A percentile compares a stretch with the other conserved stretches of the same genome.
phyloP scores from a whole-genome alignment of 768 basidiomycete species.

The Lactarius evosmus region DNA sequence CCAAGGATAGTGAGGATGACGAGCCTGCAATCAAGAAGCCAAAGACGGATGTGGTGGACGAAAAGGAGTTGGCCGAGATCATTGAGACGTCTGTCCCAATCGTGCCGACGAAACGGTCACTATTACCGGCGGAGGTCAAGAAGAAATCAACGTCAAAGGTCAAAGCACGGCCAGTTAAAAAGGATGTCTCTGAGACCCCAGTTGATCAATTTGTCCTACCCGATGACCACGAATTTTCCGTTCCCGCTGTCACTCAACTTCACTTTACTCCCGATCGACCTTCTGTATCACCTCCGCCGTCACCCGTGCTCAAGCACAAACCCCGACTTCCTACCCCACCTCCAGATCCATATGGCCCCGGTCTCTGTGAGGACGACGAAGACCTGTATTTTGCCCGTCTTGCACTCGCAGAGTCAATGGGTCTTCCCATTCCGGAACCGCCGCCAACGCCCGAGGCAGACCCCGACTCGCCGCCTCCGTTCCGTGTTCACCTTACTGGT shows the following conservation, averaged over 20 bases:
- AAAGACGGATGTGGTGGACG: constrained; percentile 27
- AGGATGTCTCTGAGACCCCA: constrained; percentile 30
- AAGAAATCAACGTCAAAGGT: constrained; percentile 44
- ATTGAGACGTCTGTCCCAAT: constrained; percentile 22
- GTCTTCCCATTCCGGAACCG: constrained; percentile 29
- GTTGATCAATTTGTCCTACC: constrained; percentile 51
- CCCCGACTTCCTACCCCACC: constrained; percentile 45
- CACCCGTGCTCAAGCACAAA: constrained; percentile 40
- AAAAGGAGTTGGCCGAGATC: constrained; percentile 23
- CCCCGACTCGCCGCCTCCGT: constrained; percentile 46
- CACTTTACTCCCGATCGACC: constrained; percentile 44
- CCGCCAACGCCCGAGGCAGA: constrained; percentile 34
- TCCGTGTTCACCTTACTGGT: constrained; percentile 77
- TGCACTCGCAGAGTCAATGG: constrained; percentile 44
- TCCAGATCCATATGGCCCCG: constrained; percentile 52
- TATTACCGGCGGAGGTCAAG: constrained; percentile 28
- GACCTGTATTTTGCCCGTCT: constrained; percentile 78
- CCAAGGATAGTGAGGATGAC: constrained; percentile 35
- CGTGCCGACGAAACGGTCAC: constrained; percentile 17
- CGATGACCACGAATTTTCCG: constrained; percentile 47
- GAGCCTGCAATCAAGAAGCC: constrained; percentile 47
- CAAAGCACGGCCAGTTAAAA: constrained; percentile 37
- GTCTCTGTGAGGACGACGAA: constrained; percentile 81
- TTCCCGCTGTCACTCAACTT: constrained; percentile 50
- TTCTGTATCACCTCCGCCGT: constrained; percentile 50